phyloP scores from a whole-genome alignment of 176 grass and related monocot species.

The Triticum turgidum region DNA sequence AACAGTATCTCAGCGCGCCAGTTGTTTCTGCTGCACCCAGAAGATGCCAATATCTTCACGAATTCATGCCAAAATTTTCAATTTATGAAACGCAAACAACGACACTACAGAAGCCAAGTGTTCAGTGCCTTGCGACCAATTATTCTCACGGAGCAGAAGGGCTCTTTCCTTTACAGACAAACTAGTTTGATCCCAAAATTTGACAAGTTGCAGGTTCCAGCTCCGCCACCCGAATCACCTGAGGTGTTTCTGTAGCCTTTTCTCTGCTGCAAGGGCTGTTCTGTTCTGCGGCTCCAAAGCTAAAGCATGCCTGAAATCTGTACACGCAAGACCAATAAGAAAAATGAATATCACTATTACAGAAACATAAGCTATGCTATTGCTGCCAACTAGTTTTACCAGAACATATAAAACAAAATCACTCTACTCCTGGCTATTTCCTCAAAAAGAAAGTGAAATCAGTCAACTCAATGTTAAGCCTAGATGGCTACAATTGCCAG shows the following conservation, averaged over 20 bases:
- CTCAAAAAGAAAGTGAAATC: not conserved
- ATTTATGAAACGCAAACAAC: not conserved
- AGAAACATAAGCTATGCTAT: not conserved
- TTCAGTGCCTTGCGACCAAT: not conserved
- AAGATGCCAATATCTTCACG: not conserved
- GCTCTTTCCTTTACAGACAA: conserved; percentile 36
- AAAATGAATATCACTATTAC: not conserved
- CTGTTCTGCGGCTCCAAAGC: conserved; percentile 95
- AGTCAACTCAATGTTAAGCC: not conserved
- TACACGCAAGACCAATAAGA: not conserved
- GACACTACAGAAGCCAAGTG: not conserved
- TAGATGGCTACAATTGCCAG: not conserved
- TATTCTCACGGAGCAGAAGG: not conserved
- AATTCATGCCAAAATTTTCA: not conserved
- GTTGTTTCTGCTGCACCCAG: not conserved
- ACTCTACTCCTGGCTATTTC: not conserved
- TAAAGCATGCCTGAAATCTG: conserved; percentile 91
- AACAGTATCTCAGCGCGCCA: not conserved
- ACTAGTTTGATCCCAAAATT: conserved; percentile 20
- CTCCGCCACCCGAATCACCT: conserved; percentile 27
- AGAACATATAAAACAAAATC: not conserved
- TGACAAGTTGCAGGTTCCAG: not conserved
- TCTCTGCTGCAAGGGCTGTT: conserved; percentile 79
- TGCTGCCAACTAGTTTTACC: not conserved
- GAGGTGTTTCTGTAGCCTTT: conserved; percentile 65